Evolutionary conservation across 2,329 filamentous ascomycete species (phyloP).

Genomic region (Paecilomyces sp.): DNA sequence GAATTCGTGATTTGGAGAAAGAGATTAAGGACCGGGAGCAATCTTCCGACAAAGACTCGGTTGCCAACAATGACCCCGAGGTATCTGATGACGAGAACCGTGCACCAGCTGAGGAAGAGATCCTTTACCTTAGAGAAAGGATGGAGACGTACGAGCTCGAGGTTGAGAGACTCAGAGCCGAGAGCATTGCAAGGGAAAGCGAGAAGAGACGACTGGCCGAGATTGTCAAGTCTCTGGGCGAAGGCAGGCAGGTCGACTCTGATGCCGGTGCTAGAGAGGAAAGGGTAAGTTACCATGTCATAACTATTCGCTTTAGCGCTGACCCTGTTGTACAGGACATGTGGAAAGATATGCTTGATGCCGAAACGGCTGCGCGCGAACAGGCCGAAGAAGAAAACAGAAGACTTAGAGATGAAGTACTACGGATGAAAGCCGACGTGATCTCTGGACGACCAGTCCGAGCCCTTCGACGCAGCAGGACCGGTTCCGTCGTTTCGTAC

Average conservation of each 20-base stretch:
- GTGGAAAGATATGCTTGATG: conserved; percentile 90
- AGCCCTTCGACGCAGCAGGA: conserved; percentile 24
- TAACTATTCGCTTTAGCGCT: background rate
- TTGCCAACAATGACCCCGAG: conserved; percentile 34
- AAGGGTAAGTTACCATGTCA: conserved; percentile 30
- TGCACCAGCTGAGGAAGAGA: conserved; percentile 71
- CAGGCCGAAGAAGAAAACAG: conserved; percentile 86
- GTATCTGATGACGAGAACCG: conserved; percentile 42
- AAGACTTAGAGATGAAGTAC: conserved; percentile 74
- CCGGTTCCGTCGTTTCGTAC: conserved; percentile 32
- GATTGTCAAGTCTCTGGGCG: conserved; percentile 61
- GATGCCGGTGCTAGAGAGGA: conserved; percentile 43
- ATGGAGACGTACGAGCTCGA: conserved; percentile 77
- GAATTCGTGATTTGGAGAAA: conserved; percentile 80
- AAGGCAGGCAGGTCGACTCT: conserved; percentile 42
- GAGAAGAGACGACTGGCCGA: conserved; percentile 85
- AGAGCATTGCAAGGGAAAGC: conserved; percentile 69
- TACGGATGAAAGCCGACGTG: conserved; percentile 52
- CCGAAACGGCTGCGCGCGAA: conserved; percentile 81
- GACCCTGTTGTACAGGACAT: conserved; percentile 55
- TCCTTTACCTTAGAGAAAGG: conserved; percentile 75
- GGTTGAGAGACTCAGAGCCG: conserved; percentile 73
- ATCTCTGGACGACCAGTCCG: conserved; percentile 16
- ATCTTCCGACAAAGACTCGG: conserved; percentile 37
- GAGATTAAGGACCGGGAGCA: conserved; percentile 57